phyloP scores from a whole-genome alignment of 805 yeast genomes.

The Kregervanrija pseudodelftensis region DNA sequence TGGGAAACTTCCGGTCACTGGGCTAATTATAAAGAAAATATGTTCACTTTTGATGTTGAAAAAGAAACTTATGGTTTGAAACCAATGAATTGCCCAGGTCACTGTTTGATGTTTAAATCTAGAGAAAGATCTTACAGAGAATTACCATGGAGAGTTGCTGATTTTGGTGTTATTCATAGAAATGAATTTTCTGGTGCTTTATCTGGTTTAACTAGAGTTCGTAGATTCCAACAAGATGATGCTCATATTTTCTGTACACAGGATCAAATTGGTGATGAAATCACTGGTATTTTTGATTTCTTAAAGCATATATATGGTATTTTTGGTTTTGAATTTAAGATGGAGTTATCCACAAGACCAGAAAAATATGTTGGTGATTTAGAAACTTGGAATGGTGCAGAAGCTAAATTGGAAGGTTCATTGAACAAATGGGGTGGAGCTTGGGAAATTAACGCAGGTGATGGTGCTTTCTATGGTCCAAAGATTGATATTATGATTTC shows the following conservation, averaged over 20 bases:
- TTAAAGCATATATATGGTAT: constrained; percentile 79
- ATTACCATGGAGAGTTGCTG: constrained; percentile 98
- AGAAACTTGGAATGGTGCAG: constrained; percentile 92
- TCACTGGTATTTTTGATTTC: constrained; percentile 78
- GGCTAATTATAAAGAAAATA: constrained; percentile 95
- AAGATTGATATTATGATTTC: constrained; percentile 94
- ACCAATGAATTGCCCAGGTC: constrained; percentile 72
- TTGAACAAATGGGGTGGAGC: constrained; percentile 78
- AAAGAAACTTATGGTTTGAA: constrained; percentile 91
- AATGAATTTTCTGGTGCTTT: constrained; percentile 95
- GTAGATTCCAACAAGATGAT: constrained; percentile 99
- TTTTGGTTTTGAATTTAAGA: constrained; percentile 90
- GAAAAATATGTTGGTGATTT: constrained; percentile 93
- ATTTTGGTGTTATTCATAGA: constrained; percentile 95
- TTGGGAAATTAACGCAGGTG: constrained; percentile 95
- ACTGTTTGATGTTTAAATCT: constrained; percentile 85
- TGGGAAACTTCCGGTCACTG: constrained; percentile 99
- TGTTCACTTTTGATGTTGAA: constrained; percentile 95
- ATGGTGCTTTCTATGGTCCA: constrained; percentile 95
- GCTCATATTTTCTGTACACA: constrained; percentile 95
- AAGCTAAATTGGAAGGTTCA: constrained; percentile 73
- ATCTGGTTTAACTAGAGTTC: constrained; percentile 91
- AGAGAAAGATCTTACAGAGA: constrained; percentile 95
- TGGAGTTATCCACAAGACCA: constrained; percentile 96
- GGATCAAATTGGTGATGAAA: constrained; percentile 85